phyloP scores from a whole-genome alignment of 257 asterid species.

The Jasminum sambac region DNA sequence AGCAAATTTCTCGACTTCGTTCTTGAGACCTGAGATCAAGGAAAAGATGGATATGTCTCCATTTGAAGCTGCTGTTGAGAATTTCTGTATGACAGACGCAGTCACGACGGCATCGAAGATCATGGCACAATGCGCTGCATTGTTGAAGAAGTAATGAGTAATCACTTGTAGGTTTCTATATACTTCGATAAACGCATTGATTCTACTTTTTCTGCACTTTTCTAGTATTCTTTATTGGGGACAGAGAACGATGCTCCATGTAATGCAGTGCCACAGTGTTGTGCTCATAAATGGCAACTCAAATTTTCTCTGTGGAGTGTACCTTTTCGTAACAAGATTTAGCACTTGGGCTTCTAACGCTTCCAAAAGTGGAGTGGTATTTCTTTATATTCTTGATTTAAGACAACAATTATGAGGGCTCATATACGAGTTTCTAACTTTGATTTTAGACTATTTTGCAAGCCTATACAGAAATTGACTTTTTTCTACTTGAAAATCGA shows the following conservation, averaged over 20 bases:
- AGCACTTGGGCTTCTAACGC: too few species aligned
- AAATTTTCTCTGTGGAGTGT: too few species aligned
- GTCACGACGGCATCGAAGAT: conserved; percentile 96
- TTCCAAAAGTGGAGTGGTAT: too few species aligned
- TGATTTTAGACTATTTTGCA: too few species aligned
- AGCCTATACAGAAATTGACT: too few species aligned
- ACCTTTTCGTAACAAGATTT: too few species aligned
- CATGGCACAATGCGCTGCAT: conserved; percentile 91
- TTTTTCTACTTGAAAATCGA: too few species aligned
- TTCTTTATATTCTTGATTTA: too few species aligned
- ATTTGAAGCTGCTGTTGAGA: conserved; percentile 58
- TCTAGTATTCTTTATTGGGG: conserved; percentile 27
- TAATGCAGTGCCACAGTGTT: conserved; percentile 31
- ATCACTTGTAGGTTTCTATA: conserved; percentile 18
- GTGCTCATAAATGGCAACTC: too few species aligned
- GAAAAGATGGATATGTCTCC: conserved; percentile 54
- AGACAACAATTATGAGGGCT: too few species aligned
- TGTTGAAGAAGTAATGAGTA: conserved; percentile 48
- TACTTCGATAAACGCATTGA: conserved; percentile 45
- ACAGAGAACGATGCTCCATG: conserved; percentile 20
- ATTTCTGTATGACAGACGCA: conserved; percentile 92
- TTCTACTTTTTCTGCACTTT: conserved; percentile 18
- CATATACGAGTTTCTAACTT: too few species aligned
- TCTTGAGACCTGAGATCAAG: conserved; percentile 66
- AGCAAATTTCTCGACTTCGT: conserved; percentile 62